Conservation (phyloP, 331 rosid species). For the Dryas integrifolia region DNA sequence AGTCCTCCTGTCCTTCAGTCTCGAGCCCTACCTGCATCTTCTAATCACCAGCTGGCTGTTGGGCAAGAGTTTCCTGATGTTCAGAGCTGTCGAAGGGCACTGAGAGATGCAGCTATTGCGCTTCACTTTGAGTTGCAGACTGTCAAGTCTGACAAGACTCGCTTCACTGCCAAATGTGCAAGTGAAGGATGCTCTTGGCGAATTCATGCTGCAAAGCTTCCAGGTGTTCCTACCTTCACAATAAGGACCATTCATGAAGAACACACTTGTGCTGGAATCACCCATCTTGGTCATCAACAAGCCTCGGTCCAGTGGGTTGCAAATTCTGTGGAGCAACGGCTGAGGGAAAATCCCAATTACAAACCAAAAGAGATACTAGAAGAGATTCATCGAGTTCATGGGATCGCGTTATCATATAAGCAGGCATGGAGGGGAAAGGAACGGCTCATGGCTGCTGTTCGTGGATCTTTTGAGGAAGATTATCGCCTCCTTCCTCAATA, state of each 20-base stretch:
- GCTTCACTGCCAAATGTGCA: conserved; percentile 58
- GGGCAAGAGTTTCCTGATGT: conserved; percentile 62
- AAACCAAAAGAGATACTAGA: conserved; percentile 58
- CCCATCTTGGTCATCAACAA: conserved; percentile 62
- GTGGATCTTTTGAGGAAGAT: conserved; percentile 59
- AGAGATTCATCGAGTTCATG: conserved; percentile 58
- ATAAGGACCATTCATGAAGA: conserved; percentile 53
- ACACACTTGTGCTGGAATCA: conserved; percentile 53
- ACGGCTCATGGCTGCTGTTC: conserved; percentile 49
- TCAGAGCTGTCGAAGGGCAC: conserved; percentile 60
- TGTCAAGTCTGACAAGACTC: conserved; percentile 55
- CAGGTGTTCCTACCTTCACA: conserved; percentile 57
- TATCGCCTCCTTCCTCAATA: conserved; percentile 53
- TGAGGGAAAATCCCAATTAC: conserved; percentile 52
- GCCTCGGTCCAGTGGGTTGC: conserved; percentile 73
- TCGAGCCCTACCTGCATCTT: conserved; percentile 21
- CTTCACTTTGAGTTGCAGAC: conserved; percentile 56
- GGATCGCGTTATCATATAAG: conserved; percentile 55
- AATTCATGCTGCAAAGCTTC: conserved; percentile 64
- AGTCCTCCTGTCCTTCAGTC: conserved; percentile 36
- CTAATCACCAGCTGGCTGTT: conserved; percentile 36
- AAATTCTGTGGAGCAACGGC: conserved; percentile 45
- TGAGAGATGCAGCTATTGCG: conserved; percentile 62
- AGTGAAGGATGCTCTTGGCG: conserved; percentile 63
- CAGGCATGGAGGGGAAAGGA: conserved; percentile 74